These are phyloP conservation scores for Bipolaris gigantea DNA, from an alignment of 2,329 filamentous ascomycete genomes.

Conservation along the genomic window DNA sequence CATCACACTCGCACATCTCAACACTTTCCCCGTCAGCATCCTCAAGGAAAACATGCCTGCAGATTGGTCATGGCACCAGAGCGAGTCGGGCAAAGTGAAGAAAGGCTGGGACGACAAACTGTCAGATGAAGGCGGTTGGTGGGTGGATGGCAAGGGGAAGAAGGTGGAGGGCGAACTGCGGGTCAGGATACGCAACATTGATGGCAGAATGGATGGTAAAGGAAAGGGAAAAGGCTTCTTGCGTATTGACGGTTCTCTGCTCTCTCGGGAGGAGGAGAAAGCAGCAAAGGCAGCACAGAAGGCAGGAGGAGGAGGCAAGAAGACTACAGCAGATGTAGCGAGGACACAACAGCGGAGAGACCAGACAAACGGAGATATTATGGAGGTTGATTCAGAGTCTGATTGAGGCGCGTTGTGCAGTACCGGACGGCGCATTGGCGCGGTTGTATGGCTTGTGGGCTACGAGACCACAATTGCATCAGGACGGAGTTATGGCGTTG, in stretches of 20 bases:
- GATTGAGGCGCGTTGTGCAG: background rate
- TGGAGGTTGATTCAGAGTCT: conserved; percentile 12
- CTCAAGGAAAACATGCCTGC: conserved; percentile 73
- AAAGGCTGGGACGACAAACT: conserved; percentile 31
- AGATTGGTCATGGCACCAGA: conserved; percentile 71
- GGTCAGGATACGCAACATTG: conserved; percentile 83
- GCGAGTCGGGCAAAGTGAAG: conserved; percentile 25
- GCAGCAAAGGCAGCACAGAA: conserved; percentile 7
- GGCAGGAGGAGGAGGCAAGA: conserved; percentile 15
- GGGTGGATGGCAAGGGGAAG: conserved; percentile 70
- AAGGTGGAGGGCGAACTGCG: conserved; percentile 57
- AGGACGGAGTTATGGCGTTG: conserved; percentile 12
- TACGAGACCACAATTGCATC: conserved; percentile 1
- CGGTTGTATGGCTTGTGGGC: background rate
- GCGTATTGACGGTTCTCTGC: conserved; percentile 85
- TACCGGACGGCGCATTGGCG: background rate
- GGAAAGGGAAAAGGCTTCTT: conserved; percentile 74
- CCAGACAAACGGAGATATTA: conserved; percentile 11
- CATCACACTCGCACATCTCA: conserved; percentile 84
- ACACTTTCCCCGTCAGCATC: conserved; percentile 89
- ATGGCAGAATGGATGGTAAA: conserved; percentile 67
- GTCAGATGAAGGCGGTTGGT: conserved; percentile 65
- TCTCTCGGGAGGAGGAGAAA: conserved; percentile 68
- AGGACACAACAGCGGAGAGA: conserved; percentile 2
- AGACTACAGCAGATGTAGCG: conserved; percentile 7